Evolutionary conservation across 495 filamentous ascomycete species (phyloP), one percentile per base, ranked within the genome.

Genomic region (Xylaria acuta): DNA sequence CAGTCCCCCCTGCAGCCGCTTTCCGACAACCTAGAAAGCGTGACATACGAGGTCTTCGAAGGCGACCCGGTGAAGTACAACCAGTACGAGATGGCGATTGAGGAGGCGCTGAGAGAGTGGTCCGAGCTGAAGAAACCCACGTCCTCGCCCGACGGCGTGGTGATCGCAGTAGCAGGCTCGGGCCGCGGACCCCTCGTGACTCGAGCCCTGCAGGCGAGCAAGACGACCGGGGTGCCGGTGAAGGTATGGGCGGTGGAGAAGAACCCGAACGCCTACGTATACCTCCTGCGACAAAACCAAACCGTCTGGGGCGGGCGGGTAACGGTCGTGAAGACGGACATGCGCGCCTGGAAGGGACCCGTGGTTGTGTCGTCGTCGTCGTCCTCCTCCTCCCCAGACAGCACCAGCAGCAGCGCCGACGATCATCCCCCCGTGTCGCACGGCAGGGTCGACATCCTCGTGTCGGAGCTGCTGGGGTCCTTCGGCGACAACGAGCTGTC

Each of bases 11-110:
- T 99, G 47, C 97, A 99, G 77, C 96, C 96, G 1, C 86, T 99
- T 25, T 93, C 96, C 0, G 96, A 98, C 81, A 98, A 99, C 74
- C 87, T 99, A 32, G 96, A 99, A 78, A 96, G 93, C 60, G 92
- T 97, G 66, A 99, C 96, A 1, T 99, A 99, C 79, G 96, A 99
- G 80, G 95, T 98, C 11, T 99, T 99, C 77, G 96, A 99, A 80
- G 97, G 96, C 74, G 97, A 98, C 71, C 96, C 96, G 0, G 91
- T 98, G 79, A 99, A 99, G 81, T 99, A 99, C 79, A 91, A 94
- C 64, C 94, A 94, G 85, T 99, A 99, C 79, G 94, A 97, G 79
- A 82, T 86, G 22, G 96, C 96, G 47, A 93, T 98, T 64, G 85
- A 87, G 1, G 87, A 91, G 70, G 95, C 96, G 0, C 87, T 99